Base-by-base conservation (phyloP, 1,284 basidiomycete genomes). In the Flammula alnicola region DNA sequence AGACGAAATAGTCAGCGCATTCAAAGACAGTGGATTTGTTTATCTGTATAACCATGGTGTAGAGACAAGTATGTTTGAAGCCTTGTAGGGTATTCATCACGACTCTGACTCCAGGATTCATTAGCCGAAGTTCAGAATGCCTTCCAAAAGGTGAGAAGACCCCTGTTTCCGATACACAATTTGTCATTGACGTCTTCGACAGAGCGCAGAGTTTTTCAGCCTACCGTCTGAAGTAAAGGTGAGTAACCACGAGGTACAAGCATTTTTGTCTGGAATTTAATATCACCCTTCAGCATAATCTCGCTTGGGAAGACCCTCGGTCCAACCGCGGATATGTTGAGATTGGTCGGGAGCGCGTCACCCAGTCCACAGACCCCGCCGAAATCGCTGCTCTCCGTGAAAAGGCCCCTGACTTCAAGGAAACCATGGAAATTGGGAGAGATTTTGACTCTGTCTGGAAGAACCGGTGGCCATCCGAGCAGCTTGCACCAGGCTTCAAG, bases 381-480 rank as follows among this genome's bases (percentile, higher is more conserved):
- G 90, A 92, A 68, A 93, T 94, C 56, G 86, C 84, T 30, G 67
- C 77, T 26, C 71, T 93, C 14, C 84, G 91, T 19, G 73, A 73
- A 44, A 81, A 80, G 55, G 81, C 90, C 0, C 91, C 91, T 0
- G 89, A 92, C 63, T 84, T 71, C 68, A 93, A 93, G 66, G 91
- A 93, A 66, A 76, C 81, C 11, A 91, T 93, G 82, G 91, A 94
- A 66, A 92, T 93, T 47, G 90, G 91, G 16, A 77, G 86, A 22
- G 88, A 93, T 54, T 88, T 84, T 82, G 89, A 89, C 57, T 72
- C 77, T 23, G 75, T 68, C 26, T 89, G 82, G 84, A 83, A 78
- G 66, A 94, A 94, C 66, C 77, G 78, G 57, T 94, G 92, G 91
- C 91, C 89, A 2, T 66, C 73, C 38, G 84, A 90, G 59, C 59